Conservation (phyloP, 108 stramenopile species). For the Skeletonema marinoi region DNA sequence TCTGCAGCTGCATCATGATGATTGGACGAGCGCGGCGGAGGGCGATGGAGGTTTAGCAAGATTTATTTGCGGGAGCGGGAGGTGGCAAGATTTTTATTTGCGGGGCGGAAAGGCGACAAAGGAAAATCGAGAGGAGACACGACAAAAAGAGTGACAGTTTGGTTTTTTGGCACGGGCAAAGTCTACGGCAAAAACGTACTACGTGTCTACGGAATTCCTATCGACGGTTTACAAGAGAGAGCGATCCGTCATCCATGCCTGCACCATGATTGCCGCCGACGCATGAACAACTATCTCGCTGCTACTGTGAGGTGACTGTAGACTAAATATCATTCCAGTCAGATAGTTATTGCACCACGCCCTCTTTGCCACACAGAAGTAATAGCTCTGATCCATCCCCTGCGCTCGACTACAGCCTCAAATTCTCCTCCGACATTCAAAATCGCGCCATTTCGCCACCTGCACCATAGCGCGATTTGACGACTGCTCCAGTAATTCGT, state of each 20-base stretch:
- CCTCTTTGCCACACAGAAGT: background rate
- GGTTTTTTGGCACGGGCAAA: background rate
- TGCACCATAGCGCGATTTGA: background rate
- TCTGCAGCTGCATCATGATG: too few species aligned
- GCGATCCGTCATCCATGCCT: too few species aligned
- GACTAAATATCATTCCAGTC: too few species aligned
- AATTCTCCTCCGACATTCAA: background rate
- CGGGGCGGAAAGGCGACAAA: background rate
- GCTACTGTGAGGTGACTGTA: too few species aligned
- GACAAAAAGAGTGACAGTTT: background rate
- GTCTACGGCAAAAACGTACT: background rate
- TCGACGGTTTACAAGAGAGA: background rate
- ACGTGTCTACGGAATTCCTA: background rate
- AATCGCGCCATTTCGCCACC: background rate
- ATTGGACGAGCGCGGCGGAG: too few species aligned
- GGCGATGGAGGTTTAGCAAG: too few species aligned
- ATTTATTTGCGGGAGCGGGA: too few species aligned
- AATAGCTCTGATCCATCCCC: background rate
- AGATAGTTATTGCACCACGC: background rate
- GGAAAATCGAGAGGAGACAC: background rate
- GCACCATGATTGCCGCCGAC: too few species aligned
- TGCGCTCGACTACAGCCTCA: background rate
- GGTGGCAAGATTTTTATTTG: too few species aligned
- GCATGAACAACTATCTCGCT: too few species aligned
- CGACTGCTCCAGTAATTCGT: background rate